phyloP scores from a whole-genome alignment of 805 yeast genomes.

The Wickerhamomyces ciferrii region DNA sequence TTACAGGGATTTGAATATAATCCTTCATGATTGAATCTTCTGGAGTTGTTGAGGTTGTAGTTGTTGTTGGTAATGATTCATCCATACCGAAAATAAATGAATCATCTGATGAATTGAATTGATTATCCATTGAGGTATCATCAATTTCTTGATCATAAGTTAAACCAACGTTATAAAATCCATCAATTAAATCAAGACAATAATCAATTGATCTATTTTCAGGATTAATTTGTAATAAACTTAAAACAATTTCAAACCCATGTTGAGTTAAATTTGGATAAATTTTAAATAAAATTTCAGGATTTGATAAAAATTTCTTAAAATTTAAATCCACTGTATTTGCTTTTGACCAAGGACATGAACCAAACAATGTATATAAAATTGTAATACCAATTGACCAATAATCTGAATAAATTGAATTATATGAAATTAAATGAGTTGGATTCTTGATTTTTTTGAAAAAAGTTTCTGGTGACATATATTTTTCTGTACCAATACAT shows the following conservation, averaged over 20 bases:
- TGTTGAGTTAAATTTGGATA: slow-evolving; percentile 72
- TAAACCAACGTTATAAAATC: slow-evolving; percentile 27
- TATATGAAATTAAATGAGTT: slow-evolving; percentile 33
- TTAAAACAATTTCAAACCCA: slow-evolving; percentile 62
- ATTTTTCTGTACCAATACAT: slow-evolving; percentile 74
- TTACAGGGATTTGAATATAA: neutral
- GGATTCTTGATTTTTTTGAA: slow-evolving; percentile 27
- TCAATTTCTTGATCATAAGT: slow-evolving; percentile 64
- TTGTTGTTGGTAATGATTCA: neutral
- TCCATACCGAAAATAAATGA: slow-evolving; percentile 2
- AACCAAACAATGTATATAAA: slow-evolving; percentile 73
- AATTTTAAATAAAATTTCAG: slow-evolving; percentile 69
- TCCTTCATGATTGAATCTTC: neutral
- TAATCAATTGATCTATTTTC: slow-evolving; percentile 41
- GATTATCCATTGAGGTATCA: slow-evolving; percentile 5
- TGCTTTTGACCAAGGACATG: slow-evolving; percentile 73
- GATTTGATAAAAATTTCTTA: slow-evolving; percentile 57
- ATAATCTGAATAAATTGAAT: slow-evolving; percentile 72
- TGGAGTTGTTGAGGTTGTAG: neutral
- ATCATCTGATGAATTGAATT: neutral
- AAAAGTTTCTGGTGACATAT: slow-evolving; percentile 89
- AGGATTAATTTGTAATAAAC: slow-evolving; percentile 63
- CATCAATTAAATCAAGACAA: slow-evolving; percentile 44
- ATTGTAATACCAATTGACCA: slow-evolving; percentile 88
- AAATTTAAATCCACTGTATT: slow-evolving; percentile 68